Percentiles rank a stretch among this genome's conserved stretches.
These are phyloP conservation scores for Aegilops longissima DNA, from an alignment of 176 grass and related monocot species.

Conservation along the genomic window DNA sequence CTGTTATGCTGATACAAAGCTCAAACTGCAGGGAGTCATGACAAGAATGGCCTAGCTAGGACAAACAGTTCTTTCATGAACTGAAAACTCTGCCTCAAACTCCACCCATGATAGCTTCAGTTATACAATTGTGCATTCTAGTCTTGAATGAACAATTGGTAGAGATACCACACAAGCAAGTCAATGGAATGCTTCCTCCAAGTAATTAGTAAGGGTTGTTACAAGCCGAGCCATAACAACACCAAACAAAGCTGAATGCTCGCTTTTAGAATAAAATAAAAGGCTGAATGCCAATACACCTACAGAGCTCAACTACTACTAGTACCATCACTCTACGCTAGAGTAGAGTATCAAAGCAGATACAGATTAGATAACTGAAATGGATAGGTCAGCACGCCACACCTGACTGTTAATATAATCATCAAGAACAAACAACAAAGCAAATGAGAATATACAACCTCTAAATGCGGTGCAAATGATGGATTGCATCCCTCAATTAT, in stretches of 20 bases:
- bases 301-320: not conserved
- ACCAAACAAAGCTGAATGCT: not conserved
- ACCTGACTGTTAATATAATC: conserved; percentile 4
- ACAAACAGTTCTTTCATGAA: not conserved
- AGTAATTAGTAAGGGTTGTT: not conserved
- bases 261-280: not conserved
- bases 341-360: not conserved
- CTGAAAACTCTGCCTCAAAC: not conserved
- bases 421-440: not conserved
- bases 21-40: conserved; percentile 77
- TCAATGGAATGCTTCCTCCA: not conserved
- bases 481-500: conserved; percentile 33
- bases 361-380: conserved; percentile 24
- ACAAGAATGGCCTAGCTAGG: conserved; percentile 43
- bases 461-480: conserved; percentile 45
- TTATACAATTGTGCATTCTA: too few relatives aligned
- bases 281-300: not conserved
- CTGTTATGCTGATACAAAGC: conserved; percentile 48
- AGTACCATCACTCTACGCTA: not conserved
- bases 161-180: not conserved
- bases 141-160: not conserved
- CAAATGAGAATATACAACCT: conserved; percentile 21
- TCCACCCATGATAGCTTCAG: not conserved
- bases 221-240: not conserved
- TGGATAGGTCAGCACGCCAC: not conserved